These are phyloP conservation scores for Leptodontidium sp. DNA, from an alignment of 2,329 filamentous ascomycete genomes.

Conservation along the genomic window DNA sequence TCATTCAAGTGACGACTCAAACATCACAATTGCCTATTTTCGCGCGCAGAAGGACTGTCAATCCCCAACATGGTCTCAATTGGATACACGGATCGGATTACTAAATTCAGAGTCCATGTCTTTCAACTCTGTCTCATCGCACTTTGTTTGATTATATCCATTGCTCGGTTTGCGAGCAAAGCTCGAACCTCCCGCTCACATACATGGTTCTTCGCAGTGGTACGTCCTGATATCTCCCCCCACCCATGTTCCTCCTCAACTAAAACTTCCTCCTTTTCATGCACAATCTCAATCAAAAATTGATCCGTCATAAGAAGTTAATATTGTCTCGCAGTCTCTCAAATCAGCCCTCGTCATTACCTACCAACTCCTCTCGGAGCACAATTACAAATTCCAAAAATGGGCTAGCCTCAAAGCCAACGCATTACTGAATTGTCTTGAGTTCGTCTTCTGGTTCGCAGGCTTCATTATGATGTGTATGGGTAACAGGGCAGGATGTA, in stretches of 20 bases:
- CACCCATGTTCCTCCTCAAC: too few species aligned
- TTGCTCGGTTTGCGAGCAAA: not conserved
- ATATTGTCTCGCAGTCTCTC: not conserved
- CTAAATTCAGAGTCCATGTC: not conserved
- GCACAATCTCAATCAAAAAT: too few species aligned
- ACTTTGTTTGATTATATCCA: not conserved
- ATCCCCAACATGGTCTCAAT: not conserved
- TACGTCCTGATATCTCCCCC: not conserved
- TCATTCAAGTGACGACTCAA: too few species aligned
- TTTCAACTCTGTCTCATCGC: not conserved
- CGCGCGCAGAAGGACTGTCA: too few species aligned
- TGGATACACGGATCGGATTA: not conserved
- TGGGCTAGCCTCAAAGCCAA: not conserved
- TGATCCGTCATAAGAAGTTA: too few species aligned
- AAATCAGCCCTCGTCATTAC: not conserved
- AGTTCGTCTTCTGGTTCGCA: too few species aligned
- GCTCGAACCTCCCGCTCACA: not conserved
- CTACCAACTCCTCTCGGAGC: not conserved
- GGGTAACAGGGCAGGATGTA: too few species aligned
- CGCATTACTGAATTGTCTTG: too few species aligned
- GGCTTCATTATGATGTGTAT: too few species aligned
- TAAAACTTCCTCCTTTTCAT: too few species aligned
- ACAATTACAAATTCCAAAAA: constrained; percentile 2
- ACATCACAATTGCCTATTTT: too few species aligned
- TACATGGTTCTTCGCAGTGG: not conserved